Conservation (phyloP, 179 eudicot genomes). For the Heliamphora pulchella region DNA sequence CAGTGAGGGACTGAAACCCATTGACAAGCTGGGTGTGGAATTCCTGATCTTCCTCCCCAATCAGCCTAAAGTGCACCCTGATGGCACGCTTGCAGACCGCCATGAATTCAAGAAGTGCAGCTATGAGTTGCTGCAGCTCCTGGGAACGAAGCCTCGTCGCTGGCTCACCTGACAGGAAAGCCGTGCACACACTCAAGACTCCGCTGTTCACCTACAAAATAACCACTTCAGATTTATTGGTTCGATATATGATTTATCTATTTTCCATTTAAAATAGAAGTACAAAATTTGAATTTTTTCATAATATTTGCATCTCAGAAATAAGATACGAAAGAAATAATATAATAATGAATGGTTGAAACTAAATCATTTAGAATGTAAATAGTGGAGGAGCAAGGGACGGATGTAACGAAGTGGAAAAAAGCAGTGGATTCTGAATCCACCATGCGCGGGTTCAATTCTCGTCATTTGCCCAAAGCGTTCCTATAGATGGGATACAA, state of each 20-base stretch:
- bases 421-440: no score
- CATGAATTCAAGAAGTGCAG: slow-evolving; percentile 98
- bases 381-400: no score
- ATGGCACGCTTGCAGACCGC: slow-evolving; percentile 99
- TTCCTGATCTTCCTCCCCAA: slow-evolving; percentile 98
- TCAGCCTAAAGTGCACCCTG: slow-evolving; percentile 88
- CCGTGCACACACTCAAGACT: slow-evolving; percentile 96
- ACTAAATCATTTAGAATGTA: no score
- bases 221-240: not conserved
- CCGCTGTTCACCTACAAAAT: slow-evolving; percentile 87
- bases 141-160: slow-evolving; percentile 96
- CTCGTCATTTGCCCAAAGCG: not conserved
- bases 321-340: not conserved
- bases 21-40: slow-evolving; percentile 97
- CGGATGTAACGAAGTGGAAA: no score
- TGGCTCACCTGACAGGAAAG: slow-evolving; percentile 96
- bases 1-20: slow-evolving; percentile 96
- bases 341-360: no score
- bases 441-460: no score
- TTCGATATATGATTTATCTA: not conserved
- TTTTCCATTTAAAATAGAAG: not conserved
- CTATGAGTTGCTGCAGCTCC: slow-evolving; percentile 95
- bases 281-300: not conserved
- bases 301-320: not conserved
- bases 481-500: not conserved